Evolutionary conservation across 208 protist species (phyloP).

Genomic region (Giardia muris): DNA sequence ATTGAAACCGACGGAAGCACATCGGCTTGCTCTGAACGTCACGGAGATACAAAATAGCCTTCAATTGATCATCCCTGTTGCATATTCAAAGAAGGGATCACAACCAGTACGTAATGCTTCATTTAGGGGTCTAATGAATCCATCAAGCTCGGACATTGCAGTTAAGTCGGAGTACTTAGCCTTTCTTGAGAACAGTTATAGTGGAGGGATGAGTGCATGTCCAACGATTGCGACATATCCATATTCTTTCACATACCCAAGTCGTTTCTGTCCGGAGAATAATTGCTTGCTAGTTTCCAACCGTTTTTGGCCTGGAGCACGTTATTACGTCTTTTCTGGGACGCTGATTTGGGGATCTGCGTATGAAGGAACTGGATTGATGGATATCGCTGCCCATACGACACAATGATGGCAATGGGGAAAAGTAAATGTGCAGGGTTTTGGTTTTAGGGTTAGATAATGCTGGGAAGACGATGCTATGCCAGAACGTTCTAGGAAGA

Average conservation of each 20-base stretch:
- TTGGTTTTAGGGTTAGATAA: background rate
- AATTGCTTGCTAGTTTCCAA: slow-evolving; percentile 10
- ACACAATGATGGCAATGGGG: background rate
- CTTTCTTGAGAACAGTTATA: background rate
- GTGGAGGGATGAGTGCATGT: background rate
- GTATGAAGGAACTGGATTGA: slow-evolving; percentile 15
- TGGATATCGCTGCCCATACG: background rate
- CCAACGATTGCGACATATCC: background rate
- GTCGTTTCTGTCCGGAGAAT: background rate
- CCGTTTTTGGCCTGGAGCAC: background rate
- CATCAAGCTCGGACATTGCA: background rate
- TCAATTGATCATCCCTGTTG: background rate
- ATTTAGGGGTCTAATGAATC: background rate
- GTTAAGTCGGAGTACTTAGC: background rate
- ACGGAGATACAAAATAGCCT: background rate
- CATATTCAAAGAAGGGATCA: background rate
- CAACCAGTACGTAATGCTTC: background rate
- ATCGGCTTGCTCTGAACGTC: background rate
- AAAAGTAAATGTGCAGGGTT: background rate
- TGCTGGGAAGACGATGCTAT: background rate
- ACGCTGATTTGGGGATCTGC: slow-evolving; percentile 4
- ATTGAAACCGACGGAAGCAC: background rate
- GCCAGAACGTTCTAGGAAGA: background rate
- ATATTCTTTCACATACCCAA: background rate
- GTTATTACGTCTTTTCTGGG: slow-evolving; percentile 10